Conservation (phyloP, 768 basidiomycete genomes). For the Pisolithus orientalis region DNA sequence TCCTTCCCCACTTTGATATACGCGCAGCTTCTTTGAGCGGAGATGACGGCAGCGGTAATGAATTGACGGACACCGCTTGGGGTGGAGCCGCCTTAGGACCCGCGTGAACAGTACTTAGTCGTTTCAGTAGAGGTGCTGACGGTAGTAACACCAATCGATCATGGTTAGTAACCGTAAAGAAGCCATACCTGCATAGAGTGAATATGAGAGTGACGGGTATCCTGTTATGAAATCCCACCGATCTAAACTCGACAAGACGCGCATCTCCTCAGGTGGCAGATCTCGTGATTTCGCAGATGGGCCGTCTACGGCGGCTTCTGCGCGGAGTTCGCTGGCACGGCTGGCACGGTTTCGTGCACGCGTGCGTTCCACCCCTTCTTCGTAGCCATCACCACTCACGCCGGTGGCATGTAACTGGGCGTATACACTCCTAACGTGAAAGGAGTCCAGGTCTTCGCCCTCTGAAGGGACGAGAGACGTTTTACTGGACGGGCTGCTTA, state of each 20-base stretch:
- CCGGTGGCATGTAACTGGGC: conserved; percentile 82
- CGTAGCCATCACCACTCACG: conserved; percentile 92
- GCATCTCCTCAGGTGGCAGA: conserved; percentile 66
- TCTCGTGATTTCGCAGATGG: conserved; percentile 58
- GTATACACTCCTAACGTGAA: conserved; percentile 81
- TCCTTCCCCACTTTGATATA: conserved; percentile 92
- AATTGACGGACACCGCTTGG: conserved; percentile 38
- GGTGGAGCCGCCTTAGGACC: conserved; percentile 42
- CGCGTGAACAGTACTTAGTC: conserved; percentile 39
- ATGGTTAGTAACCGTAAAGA: conserved; percentile 74
- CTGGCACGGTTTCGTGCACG: conserved; percentile 59
- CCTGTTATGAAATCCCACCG: conserved; percentile 47
- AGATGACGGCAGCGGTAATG: conserved; percentile 43
- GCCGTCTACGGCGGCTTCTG: conserved; percentile 49
- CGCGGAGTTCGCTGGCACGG: conserved; percentile 53
- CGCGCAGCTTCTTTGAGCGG: conserved; percentile 61
- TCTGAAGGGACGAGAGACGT: conserved; percentile 64
- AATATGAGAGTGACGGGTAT: conserved; percentile 1
- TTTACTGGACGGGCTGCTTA: conserved; percentile 41
- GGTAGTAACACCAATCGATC: conserved; percentile 78
- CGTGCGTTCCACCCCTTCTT: conserved; percentile 91
- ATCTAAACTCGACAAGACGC: conserved; percentile 73
- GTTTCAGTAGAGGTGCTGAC: conserved; percentile 54
- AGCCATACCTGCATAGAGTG: conserved; percentile 69
- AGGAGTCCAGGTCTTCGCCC: conserved; percentile 77